Evolutionary conservation across 495 filamentous ascomycete genomes (phyloP), one percentile per base, ranked within the genome.

Genomic region (Parmelia sp.): DNA sequence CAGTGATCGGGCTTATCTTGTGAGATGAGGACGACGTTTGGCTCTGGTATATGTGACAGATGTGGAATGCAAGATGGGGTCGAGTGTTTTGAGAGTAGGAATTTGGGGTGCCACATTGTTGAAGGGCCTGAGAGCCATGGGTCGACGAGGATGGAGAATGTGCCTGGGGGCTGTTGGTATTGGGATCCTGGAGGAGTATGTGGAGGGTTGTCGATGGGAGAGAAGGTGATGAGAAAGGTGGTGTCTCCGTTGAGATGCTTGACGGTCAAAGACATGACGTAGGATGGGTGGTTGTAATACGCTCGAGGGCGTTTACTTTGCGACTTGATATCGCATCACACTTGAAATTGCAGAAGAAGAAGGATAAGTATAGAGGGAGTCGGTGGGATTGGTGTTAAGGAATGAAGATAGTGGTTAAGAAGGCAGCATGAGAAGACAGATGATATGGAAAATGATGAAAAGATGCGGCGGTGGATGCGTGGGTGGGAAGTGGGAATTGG

Each of bases 1-100:
- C 87, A 90, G 66, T 91, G 88, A 65, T 89, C 87, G 4, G 79
- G 80, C 69, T 88, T 89, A 64, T 83, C 76, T 68, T 90, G 88
- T n/a, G 82, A 85, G 40, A 90, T 79, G 60, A 91, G 74, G 59
- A 90, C 80, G 14, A 90, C 65, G 68, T 90, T 84, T 8, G 85
- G 86, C 58, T 81, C 75, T 0, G 81, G 76, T 19, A 91, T 77
- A 27, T 90, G 82, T 1, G 74, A 71, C 9, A 90, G 75, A 11
- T 86, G 84, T 6, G 75, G 74, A 60, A 90, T 78, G 68, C 80
- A 85, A 33, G 85, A 76, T 56, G 75, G 73, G n/a, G 74, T 66
- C 19, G 75, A 80, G 61, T 84, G 84, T 44, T 71, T 75, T 8
- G 86, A 77, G 33, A 79, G 79, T 1, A 86, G 84, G 73, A 90